A percentile compares a stretch with the other conserved stretches of the same genome.
Conservation (phyloP, 1,284 basidiomycete genomes). For the Hemileia vastatrix region DNA sequence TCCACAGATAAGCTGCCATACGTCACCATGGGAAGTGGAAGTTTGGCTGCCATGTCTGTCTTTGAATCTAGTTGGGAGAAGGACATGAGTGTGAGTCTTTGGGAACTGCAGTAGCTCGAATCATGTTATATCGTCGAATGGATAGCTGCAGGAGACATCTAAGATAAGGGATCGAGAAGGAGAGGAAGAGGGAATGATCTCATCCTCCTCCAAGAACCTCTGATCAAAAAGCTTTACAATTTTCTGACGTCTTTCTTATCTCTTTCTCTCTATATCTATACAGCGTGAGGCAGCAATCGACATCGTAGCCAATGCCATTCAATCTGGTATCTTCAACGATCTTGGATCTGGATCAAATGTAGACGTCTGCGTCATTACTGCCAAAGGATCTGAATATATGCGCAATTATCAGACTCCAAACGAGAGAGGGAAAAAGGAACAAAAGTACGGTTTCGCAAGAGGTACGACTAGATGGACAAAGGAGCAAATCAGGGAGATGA, state of each 20-base stretch:
- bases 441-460: conserved; percentile 34
- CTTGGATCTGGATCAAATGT: conserved; percentile 94
- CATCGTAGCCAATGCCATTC: conserved; percentile 76
- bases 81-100: conserved; percentile 54
- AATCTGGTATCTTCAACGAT: conserved; percentile 97
- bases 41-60: conserved; percentile 93
- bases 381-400: conserved; percentile 66
- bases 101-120: neutral
- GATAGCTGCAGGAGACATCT: neutral
- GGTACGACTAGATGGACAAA: conserved; percentile 40
- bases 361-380: conserved; percentile 85
- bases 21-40: conserved; percentile 96
- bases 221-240: neutral
- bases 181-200: neutral
- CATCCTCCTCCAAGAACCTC: neutral
- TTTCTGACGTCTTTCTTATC: neutral
- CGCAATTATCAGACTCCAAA: conserved; percentile 61
- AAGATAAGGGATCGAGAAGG: neutral
- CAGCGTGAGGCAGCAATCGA: conserved; percentile 72
- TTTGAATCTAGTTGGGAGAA: conserved; percentile 81
- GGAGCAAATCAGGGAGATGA: conserved; percentile 39
- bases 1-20: conserved; percentile 99
- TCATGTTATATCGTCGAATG: neutral
- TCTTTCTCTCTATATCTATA: neutral
- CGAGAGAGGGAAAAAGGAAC: conserved; percentile 38